Evolutionary conservation across 83 land plant species (phyloP).

Genomic region (Picea abies): DNA sequence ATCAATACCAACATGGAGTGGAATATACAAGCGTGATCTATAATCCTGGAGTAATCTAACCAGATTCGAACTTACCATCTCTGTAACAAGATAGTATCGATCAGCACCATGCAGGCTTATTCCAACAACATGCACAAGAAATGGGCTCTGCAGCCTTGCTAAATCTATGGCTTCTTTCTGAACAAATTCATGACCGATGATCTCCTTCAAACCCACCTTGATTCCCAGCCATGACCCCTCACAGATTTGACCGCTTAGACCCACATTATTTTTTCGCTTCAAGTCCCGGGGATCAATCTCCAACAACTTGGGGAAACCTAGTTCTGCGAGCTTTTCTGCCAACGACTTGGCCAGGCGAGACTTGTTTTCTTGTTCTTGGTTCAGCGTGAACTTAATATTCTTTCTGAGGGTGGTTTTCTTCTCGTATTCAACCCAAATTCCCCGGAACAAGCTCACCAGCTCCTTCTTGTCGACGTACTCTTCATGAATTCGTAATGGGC

Average conservation of each 20-base stretch:
- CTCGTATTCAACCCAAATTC: conserved; percentile 40
- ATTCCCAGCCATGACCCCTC: conserved; percentile 46
- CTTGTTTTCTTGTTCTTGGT: conserved; percentile 19
- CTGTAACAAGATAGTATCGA: conserved; percentile 50
- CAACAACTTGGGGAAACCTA: conserved; percentile 8
- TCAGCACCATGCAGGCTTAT: conserved; percentile 43
- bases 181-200: conserved; percentile 40
- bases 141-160: conserved; percentile 50
- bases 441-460: conserved; percentile 25
- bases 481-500: conserved; percentile 48
- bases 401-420: conserved; percentile 21
- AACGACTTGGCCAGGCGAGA: conserved; percentile 4
- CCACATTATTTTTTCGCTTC: conserved; percentile 4
- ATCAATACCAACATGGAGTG: conserved; percentile 57
- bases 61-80: conserved; percentile 54
- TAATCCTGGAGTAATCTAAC: conserved; percentile 42
- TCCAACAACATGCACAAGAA: conserved; percentile 50
- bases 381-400: conserved; percentile 10
- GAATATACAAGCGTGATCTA: conserved; percentile 44
- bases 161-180: conserved; percentile 34
- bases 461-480: conserved; percentile 42
- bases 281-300: conserved; percentile 11
- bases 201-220: conserved; percentile 56
- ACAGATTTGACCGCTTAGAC: conserved; percentile 18
- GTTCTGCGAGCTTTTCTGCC: conserved; percentile 4